Conservation (phyloP, 1,139 yeast species). For the Pichia cactophila region DNA sequence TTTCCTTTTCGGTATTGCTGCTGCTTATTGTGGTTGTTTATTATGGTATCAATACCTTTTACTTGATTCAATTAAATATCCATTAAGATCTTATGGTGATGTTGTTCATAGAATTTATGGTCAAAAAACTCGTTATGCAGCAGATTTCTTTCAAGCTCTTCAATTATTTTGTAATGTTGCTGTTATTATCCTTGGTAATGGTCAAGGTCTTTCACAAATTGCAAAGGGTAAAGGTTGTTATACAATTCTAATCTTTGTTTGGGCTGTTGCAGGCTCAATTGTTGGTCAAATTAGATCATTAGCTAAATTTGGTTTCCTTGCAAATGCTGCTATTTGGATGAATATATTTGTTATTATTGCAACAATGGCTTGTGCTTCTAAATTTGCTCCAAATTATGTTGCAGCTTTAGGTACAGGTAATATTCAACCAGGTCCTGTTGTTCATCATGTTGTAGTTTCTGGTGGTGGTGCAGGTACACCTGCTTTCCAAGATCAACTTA, state of each 20-base stretch:
- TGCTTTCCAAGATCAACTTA: slow-evolving; percentile 27
- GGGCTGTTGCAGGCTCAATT: slow-evolving; percentile 37
- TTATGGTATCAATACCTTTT: slow-evolving; percentile 12
- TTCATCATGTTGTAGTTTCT: slow-evolving; percentile 6
- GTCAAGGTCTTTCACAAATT: slow-evolving; percentile 36
- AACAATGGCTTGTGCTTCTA: slow-evolving; percentile 35
- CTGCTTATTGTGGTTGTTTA: slow-evolving; percentile 29
- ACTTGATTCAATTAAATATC: slow-evolving; percentile 36
- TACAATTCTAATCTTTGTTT: slow-evolving; percentile 33
- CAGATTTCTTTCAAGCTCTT: slow-evolving; percentile 33
- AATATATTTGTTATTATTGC: slow-evolving; percentile 34
- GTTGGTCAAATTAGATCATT: slow-evolving; percentile 36
- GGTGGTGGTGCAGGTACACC: slow-evolving; percentile 15
- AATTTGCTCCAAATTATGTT: slow-evolving; percentile 29
- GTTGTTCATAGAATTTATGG: slow-evolving; percentile 34
- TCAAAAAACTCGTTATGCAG: slow-evolving; percentile 25
- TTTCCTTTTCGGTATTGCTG: slow-evolving; percentile 33
- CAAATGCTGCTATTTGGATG: slow-evolving; percentile 38
- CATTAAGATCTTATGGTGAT: slow-evolving; percentile 36
- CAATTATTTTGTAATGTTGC: slow-evolving; percentile 39
- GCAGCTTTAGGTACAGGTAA: slow-evolving; percentile 27
- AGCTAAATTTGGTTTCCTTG: slow-evolving; percentile 34
- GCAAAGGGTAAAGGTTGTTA: slow-evolving; percentile 33
- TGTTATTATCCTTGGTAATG: slow-evolving; percentile 34
- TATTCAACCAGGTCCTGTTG: slow-evolving; percentile 21